A percentile compares a stretch with the other conserved stretches of the same genome.
phyloP scores from a whole-genome alignment of 83 land plant species.

The Picea engelmannii region DNA sequence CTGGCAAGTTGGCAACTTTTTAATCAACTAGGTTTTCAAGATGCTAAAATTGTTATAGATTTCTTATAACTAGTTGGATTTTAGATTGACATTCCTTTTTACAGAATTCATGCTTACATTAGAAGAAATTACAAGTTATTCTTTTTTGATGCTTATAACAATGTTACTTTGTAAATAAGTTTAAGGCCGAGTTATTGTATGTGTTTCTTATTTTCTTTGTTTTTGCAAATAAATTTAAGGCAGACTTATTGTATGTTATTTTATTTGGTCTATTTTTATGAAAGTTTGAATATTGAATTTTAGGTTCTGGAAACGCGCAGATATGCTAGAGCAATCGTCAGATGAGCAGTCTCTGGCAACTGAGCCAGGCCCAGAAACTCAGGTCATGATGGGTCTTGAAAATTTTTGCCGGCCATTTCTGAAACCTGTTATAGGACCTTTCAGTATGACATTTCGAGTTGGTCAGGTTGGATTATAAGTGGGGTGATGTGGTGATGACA shows the following conservation, averaged over 20 bases:
- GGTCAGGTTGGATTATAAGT: conserved; percentile 30
- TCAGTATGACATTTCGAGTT: conserved; percentile 18
- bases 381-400: conserved; percentile 54
- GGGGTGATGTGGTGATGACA: conserved; percentile 34
- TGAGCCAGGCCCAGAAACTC: conserved; percentile 47
- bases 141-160: not conserved
- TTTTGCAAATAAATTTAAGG: conserved; percentile 1
- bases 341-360: conserved; percentile 53
- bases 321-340: conserved; percentile 52
- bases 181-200: too few relatives aligned
- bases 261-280: conserved; percentile 1
- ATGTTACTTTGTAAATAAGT: not conserved
- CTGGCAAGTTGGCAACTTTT: too few relatives aligned
- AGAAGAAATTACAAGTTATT: not conserved
- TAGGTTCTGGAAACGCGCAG: conserved; percentile 66
- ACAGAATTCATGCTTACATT: too few relatives aligned
- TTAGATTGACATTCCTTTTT: too few relatives aligned
- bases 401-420: conserved; percentile 23
- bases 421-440: conserved; percentile 21
- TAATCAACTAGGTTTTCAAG: too few relatives aligned
- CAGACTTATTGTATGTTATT: conserved; percentile 1
- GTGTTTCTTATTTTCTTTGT: too few relatives aligned
- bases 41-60: too few relatives aligned
- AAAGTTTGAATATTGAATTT: conserved; percentile 41
- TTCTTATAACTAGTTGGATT: too few relatives aligned